Conservation (phyloP, 176 grass and related monocot species). For the Lolium rigidum region DNA sequence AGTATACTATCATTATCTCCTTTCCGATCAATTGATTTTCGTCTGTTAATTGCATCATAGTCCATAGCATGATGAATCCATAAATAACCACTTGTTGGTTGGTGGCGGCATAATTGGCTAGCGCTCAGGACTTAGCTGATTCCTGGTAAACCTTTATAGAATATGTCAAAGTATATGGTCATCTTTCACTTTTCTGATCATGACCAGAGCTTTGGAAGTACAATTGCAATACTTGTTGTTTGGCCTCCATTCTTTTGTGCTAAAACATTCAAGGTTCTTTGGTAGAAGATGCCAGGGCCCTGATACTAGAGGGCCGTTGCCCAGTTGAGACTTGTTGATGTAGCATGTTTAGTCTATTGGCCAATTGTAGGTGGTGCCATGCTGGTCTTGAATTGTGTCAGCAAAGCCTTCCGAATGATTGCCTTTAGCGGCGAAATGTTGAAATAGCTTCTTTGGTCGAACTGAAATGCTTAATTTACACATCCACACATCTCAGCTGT, state of each 20-base stretch:
- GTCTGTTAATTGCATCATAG: slow-evolving; percentile 30
- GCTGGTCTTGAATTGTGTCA: slow-evolving; percentile 9
- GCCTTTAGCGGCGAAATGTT: slow-evolving; percentile 14
- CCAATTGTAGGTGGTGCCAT: not conserved
- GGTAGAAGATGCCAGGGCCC: not conserved
- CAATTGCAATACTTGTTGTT: slow-evolving; percentile 17
- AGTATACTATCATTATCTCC: slow-evolving; percentile 36
- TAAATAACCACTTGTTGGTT: slow-evolving; percentile 17
- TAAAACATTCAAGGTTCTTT: slow-evolving; percentile 9
- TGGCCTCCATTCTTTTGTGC: slow-evolving; percentile 8
- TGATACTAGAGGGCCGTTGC: not conserved
- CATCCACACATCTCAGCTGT: not conserved
- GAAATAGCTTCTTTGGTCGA: not conserved
- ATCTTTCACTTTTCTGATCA: slow-evolving; percentile 17
- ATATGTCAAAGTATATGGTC: slow-evolving; percentile 10
- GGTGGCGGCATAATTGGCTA: slow-evolving; percentile 25
- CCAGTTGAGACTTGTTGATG: not conserved
- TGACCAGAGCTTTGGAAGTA: slow-evolving; percentile 26
- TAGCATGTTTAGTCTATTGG: slow-evolving; percentile 3
- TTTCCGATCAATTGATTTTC: slow-evolving; percentile 4
- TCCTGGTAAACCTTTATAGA: slow-evolving; percentile 18
- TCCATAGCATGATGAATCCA: slow-evolving; percentile 31
- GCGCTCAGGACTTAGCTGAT: not conserved
- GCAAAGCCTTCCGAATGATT: not conserved
- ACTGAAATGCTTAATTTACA: slow-evolving; percentile 31